Evolutionary conservation across 2,329 filamentous ascomycete species (phyloP), one percentile per base, ranked within the genome.

Genomic region (Anthostomella pinea): DNA sequence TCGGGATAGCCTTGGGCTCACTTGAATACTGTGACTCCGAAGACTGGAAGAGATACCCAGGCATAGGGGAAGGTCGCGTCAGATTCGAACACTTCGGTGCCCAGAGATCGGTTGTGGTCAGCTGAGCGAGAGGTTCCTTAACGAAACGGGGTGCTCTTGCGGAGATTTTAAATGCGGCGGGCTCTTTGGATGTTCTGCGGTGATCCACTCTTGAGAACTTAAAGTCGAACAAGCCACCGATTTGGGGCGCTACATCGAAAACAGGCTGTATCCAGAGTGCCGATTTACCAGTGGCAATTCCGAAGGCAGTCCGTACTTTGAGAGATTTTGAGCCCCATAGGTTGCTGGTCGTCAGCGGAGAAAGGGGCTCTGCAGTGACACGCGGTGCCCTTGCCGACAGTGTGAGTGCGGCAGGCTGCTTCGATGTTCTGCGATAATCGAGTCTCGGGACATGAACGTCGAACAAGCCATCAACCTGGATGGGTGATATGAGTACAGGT

Each of bases 281-380:
- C n/a, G n/a, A n/a, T n/a, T n/a, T n/a, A n/a, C n/a, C n/a, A n/a
- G n/a, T n/a, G n/a, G n/a, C n/a, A n/a, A n/a, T n/a, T n/a, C n/a
- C n/a, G n/a, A n/a, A n/a, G n/a, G n/a, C n/a, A n/a, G n/a, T n/a
- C n/a, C n/a, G n/a, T n/a, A n/a, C 21, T 16, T 21, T 11, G 22
- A 24, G 31, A 21, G 17, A 10, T 14, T 13, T 7, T 6, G 13
- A 6, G 25, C 9, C 51, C 65, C 65, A 67, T 32, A 67, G 61
- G 30, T 49, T 51, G 39, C 53, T 52, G 30, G 63, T 65, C 23
- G 38, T 49, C 29, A 67, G 46, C 17, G 39, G 46, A 14, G 53
- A 52, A 18, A 66, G 48, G 37, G 54, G 44, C 25, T 39, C 33
- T 25, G 40, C 35, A 7, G 34, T 26, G 5, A 32, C 16, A 11